Evolutionary conservation across 2,329 filamentous ascomycete genomes (phyloP), one percentile per base, ranked within the genome.

Genomic region (Cladosporium sp.): DNA sequence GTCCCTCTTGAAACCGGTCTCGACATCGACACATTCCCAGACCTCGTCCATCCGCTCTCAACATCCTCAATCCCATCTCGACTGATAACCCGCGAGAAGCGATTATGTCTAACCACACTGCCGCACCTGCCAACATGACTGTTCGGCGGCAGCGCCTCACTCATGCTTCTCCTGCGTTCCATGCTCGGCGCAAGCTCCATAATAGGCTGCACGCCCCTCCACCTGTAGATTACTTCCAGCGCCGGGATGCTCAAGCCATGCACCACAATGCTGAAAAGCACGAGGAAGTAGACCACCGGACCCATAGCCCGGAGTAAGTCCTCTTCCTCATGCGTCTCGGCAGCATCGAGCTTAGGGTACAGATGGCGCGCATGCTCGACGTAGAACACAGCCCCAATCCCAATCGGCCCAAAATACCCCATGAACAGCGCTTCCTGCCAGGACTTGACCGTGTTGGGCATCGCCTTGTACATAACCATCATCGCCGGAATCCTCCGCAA

Each of bases 371-470:
- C 89, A 67, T 96, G 82, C 71, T 92, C 94, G 10, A 96, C 82
- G 74, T 96, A 96, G 74, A 95, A 96, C n/a, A 96, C 85, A 1
- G 91, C 92, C 11, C 91, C 91, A 1, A 96, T 92, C 3, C 93
- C 92, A 63, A 96, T 92, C 0, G 92, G 93, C 0, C 93, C 93
- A 69, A 96, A 96, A 79, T 95, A 96, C 0, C 92, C 93, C 8
- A 93, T 91, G 72, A 95, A 96, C 0, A 91, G 79, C 1, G 91
- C 92, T 70, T 96, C 91, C 4, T 86, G 84, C 26, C 84, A 76
- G 43, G 89, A 82, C 63, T 91, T 85, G 43, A 96, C 30, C 1
- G 51, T 58, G 6, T 64, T 36, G 1, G 61, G 61, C 51, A 96
- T 92, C 67, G 85, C 84, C 69, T 85, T 89, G 74, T 92, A 89